phyloP scores from a whole-genome alignment of 768 basidiomycete species.

The Scleroderma citrinum region DNA sequence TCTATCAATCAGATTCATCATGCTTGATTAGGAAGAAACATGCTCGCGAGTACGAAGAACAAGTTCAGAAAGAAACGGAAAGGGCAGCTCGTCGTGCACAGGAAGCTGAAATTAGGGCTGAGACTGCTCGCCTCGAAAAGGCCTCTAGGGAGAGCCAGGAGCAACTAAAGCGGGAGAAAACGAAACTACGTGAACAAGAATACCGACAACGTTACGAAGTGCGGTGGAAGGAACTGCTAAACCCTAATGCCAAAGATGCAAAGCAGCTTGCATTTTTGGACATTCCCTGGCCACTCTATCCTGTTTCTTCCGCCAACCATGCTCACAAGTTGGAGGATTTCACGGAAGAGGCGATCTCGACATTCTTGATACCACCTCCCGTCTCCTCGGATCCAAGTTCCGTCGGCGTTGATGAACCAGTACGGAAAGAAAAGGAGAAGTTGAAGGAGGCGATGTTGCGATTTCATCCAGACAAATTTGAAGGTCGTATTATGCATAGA shows the following conservation, averaged over 20 bases:
- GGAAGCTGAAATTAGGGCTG: conserved; percentile 47
- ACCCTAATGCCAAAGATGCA: conserved; percentile 19
- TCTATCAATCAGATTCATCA: not conserved
- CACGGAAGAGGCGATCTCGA: conserved; percentile 47
- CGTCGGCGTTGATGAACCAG: conserved; percentile 17
- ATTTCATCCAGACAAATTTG: conserved; percentile 81
- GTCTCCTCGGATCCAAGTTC: not conserved
- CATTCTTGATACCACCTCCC: conserved; percentile 45
- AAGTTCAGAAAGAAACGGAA: conserved; percentile 48
- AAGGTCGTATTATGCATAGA: conserved; percentile 59
- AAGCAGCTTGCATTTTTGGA: conserved; percentile 43
- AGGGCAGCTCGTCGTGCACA: conserved; percentile 48
- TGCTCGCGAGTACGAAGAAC: conserved; percentile 59
- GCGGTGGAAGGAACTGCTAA: conserved; percentile 51
- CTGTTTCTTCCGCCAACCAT: conserved; percentile 17
- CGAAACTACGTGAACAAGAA: conserved; percentile 36
- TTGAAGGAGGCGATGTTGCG: conserved; percentile 63
- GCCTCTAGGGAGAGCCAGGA: conserved; percentile 48
- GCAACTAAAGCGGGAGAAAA: conserved; percentile 43
- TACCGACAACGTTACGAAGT: conserved; percentile 50
- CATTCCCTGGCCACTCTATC: conserved; percentile 69
- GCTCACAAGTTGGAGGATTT: conserved; percentile 40
- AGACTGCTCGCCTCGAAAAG: conserved; percentile 47
- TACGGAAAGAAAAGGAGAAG: conserved; percentile 52
- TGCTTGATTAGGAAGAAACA: conserved; percentile 51